Evolutionary conservation across 495 filamentous ascomycete species (phyloP).

Genomic region (Podospora pseudocomata): DNA sequence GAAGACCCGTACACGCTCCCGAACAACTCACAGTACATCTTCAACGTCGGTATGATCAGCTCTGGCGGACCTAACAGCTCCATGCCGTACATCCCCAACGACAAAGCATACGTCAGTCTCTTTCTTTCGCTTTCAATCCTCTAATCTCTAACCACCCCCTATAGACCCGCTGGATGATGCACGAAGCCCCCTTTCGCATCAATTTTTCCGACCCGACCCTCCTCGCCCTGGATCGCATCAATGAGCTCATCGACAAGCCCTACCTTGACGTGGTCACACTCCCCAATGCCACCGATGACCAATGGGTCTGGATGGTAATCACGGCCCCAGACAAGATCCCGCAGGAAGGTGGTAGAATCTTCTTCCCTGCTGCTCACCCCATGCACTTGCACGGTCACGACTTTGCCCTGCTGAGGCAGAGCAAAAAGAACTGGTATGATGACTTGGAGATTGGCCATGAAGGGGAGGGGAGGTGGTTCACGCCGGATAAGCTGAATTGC

Average conservation of each 20-base stretch:
- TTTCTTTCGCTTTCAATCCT: background rate
- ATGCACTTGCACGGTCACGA: constrained; percentile 58
- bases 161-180: constrained; percentile 14
- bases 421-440: constrained; percentile 9
- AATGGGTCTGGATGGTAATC: constrained; percentile 21
- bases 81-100: background rate
- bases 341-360: background rate
- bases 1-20: constrained; percentile 1
- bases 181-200: constrained; percentile 26
- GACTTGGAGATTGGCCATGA: constrained; percentile 3
- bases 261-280: constrained; percentile 13
- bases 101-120: background rate
- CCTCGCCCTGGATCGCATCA: constrained; percentile 6
- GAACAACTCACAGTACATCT: constrained; percentile 14
- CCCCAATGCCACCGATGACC: background rate
- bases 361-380: constrained; percentile 34
- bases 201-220: constrained; percentile 43
- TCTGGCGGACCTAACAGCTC: constrained; percentile 3
- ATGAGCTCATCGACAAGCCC: constrained; percentile 1
- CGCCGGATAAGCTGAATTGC: background rate
- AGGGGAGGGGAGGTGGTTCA: constrained; percentile 4
- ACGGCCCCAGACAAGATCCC: constrained; percentile 13
- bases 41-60: constrained; percentile 15
- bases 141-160: too few species aligned
- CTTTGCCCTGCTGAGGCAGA: constrained; percentile 48